These are phyloP conservation scores for Syncephalastrum monosporum DNA, from an alignment of 371 early-diverging fungal species.

Conservation along the genomic window DNA sequence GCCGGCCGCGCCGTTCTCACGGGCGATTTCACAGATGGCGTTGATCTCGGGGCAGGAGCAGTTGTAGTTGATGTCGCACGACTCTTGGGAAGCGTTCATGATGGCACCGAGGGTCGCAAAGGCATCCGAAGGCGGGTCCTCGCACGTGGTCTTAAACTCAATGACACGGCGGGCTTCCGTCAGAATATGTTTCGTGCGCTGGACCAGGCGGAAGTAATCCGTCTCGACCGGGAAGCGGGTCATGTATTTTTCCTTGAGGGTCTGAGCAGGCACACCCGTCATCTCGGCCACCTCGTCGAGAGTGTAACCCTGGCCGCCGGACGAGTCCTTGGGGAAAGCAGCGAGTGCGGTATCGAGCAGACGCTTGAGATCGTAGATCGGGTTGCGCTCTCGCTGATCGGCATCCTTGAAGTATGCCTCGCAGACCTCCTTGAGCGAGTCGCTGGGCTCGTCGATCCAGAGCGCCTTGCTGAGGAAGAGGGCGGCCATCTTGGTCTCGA, in stretches of 20 bases:
- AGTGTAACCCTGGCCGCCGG: constrained; percentile 53
- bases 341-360: constrained; percentile 10
- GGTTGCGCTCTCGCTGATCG: no score
- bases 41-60: constrained; percentile 91
- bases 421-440: constrained; percentile 67
- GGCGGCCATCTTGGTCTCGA: constrained; percentile 89
- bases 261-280: constrained; percentile 53
- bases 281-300: constrained; percentile 62
- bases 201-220: constrained; percentile 73
- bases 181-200: constrained; percentile 83
- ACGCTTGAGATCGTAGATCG: no score
- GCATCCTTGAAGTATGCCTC: constrained; percentile 41
- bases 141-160: constrained; percentile 73
- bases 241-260: constrained; percentile 62
- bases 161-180: constrained; percentile 84
- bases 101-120: constrained; percentile 68
- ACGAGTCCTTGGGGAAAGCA: constrained; percentile 28
- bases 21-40: constrained; percentile 72
- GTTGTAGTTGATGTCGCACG: constrained; percentile 79
- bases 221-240: constrained; percentile 66
- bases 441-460: constrained; percentile 29
- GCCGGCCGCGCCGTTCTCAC: constrained; percentile 75
- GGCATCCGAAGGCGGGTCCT: constrained; percentile 32
- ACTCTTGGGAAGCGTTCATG: constrained; percentile 89
- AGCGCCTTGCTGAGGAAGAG: constrained; percentile 62